These are phyloP conservation scores for Neurospora hispaniola DNA, from an alignment of 495 filamentous ascomycete species.

Conservation along the genomic window DNA sequence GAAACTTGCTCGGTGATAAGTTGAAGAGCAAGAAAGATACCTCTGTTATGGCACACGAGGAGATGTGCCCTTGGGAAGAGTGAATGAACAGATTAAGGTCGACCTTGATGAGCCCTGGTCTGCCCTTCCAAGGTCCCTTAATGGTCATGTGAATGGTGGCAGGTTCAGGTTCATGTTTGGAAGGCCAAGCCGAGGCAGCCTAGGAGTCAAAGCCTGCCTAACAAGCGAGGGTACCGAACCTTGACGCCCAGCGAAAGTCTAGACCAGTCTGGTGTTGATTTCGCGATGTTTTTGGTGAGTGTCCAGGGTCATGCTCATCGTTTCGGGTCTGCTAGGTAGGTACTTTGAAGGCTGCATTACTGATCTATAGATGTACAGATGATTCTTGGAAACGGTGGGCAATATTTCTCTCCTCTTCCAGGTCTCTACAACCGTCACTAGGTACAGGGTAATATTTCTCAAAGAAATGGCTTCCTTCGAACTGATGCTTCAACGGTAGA, in stretches of 20 bases:
- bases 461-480: no score
- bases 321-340: no score
- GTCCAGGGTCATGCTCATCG: neutral
- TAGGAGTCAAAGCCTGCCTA: neutral
- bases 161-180: neutral
- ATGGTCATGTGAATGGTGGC: neutral
- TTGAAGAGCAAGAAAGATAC: no score
- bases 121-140: neutral
- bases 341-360: neutral
- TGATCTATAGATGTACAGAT: neutral
- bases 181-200: neutral
- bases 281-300: neutral
- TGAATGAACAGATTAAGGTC: no score
- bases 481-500: no score
- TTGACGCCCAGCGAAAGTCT: neutral
- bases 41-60: no score
- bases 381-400: neutral
- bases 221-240: neutral
- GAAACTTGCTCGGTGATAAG: no score
- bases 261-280: neutral
- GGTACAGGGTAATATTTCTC: no score
- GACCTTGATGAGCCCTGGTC: no score
- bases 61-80: no score
- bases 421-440: no score
- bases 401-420: no score